Conservation (phyloP, 1,284 basidiomycete genomes). For the Austroboletus niveus region DNA sequence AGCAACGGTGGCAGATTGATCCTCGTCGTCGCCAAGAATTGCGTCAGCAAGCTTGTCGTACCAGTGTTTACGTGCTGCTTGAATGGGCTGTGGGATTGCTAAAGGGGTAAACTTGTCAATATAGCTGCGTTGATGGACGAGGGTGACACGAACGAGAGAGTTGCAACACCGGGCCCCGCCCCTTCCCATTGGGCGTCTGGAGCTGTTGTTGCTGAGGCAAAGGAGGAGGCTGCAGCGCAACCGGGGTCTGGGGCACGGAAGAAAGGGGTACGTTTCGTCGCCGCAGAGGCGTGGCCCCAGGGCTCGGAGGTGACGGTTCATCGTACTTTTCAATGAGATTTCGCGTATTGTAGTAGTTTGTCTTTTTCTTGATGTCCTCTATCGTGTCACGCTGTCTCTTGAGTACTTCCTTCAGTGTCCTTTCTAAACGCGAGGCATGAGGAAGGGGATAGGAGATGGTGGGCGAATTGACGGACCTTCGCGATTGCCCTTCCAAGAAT, state of each 20-base stretch:
- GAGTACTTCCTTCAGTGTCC: slow-evolving; percentile 71
- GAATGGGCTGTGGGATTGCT: slow-evolving; percentile 42
- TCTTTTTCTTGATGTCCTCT: slow-evolving; percentile 97
- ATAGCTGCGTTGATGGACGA: background rate
- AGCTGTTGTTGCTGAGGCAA: slow-evolving; percentile 19
- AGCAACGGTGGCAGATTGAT: slow-evolving; percentile 42
- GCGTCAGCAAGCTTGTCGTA: slow-evolving; percentile 88
- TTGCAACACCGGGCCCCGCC: slow-evolving; percentile 30
- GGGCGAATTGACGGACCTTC: slow-evolving; percentile 63
- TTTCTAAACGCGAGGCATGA: slow-evolving; percentile 52
- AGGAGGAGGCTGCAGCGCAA: slow-evolving; percentile 14
- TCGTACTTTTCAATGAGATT: slow-evolving; percentile 92
- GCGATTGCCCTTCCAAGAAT: slow-evolving; percentile 75
- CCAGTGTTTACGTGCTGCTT: slow-evolving; percentile 77
- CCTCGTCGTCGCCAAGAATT: slow-evolving; percentile 81
- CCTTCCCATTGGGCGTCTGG: slow-evolving; percentile 22
- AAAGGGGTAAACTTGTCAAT: slow-evolving; percentile 10
- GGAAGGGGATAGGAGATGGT: background rate
- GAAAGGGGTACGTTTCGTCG: slow-evolving; percentile 23
- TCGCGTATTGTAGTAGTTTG: slow-evolving; percentile 91
- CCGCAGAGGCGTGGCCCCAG: slow-evolving; percentile 36
- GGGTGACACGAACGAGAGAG: slow-evolving; percentile 40
- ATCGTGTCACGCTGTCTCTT: slow-evolving; percentile 84
- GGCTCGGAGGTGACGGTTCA: slow-evolving; percentile 41
- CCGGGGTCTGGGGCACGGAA: slow-evolving; percentile 25